A percentile compares a stretch with the other conserved stretches of the same genome.
Evolutionary conservation across 208 protist species (phyloP).

Genomic region (Leishmania amazonensis): DNA sequence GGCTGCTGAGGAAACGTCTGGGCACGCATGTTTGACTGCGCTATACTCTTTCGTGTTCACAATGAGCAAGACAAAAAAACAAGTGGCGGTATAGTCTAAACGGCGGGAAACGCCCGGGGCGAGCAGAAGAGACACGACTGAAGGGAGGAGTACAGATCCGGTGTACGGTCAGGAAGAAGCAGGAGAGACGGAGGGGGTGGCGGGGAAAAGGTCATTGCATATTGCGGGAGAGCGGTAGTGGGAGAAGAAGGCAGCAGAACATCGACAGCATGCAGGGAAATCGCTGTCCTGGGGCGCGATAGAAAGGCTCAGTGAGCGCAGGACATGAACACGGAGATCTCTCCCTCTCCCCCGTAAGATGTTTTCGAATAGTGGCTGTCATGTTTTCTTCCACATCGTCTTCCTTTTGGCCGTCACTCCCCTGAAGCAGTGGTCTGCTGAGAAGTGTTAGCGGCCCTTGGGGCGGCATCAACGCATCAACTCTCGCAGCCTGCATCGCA

Average conservation of each 20-base stretch:
- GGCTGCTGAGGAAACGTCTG: conserved; percentile 28
- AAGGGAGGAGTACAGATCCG: neutral
- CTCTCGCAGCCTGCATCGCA: neutral
- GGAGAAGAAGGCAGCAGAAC: neutral
- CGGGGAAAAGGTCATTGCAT: neutral
- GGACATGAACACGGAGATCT: neutral
- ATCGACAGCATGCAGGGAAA: neutral
- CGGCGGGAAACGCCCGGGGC: neutral
- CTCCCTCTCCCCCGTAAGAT: neutral
- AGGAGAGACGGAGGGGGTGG: neutral
- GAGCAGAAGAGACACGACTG: too few species aligned
- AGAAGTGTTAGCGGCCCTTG: neutral
- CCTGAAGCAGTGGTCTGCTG: neutral
- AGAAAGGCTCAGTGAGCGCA: neutral
- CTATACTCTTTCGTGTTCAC: neutral
- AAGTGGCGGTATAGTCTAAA: neutral
- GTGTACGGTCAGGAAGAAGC: neutral
- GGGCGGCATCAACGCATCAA: neutral
- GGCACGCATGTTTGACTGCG: conserved; percentile 8
- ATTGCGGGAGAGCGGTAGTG: neutral
- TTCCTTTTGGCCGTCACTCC: neutral
- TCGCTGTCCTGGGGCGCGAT: neutral
- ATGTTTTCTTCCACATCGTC: neutral
- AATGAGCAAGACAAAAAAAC: neutral
- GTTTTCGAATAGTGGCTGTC: neutral